Conservation (phyloP, 106 monocot species). For the Dendrobium chrysotoxum region DNA sequence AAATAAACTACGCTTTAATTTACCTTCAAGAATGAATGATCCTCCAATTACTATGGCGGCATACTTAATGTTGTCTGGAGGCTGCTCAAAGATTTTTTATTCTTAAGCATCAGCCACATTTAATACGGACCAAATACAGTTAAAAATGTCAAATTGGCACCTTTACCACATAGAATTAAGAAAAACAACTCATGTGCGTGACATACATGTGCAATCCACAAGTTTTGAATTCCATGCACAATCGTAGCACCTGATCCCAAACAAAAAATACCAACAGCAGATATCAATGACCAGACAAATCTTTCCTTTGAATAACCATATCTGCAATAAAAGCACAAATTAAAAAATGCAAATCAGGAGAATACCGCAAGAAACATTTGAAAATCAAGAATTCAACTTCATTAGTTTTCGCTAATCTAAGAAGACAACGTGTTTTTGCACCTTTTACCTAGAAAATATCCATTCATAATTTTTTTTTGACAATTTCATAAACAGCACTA, state of each 20-base stretch:
- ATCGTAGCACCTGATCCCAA: conserved; percentile 98
- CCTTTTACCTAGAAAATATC: neutral
- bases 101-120: neutral
- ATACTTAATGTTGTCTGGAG: conserved; percentile 95
- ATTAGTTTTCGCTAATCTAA: neutral
- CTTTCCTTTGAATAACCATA: conserved; percentile 99
- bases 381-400: neutral
- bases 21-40: conserved; percentile 97
- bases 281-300: conserved; percentile 99
- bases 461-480: neutral
- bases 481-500: neutral
- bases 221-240: conserved; percentile 91
- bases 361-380: neutral
- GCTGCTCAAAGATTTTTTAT: conserved; percentile 30
- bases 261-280: conserved; percentile 99
- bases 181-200: neutral
- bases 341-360: conserved; percentile 1
- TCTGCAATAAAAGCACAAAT: conserved; percentile 32
- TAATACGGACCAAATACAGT: neutral
- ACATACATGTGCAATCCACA: conserved; percentile 77
- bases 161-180: neutral
- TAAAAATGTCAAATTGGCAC: neutral
- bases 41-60: conserved; percentile 98
- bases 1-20: neutral
- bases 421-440: neutral